Evolutionary conservation across 2,329 filamentous ascomycete genomes (phyloP).

Genomic region (Phoma sp.): DNA sequence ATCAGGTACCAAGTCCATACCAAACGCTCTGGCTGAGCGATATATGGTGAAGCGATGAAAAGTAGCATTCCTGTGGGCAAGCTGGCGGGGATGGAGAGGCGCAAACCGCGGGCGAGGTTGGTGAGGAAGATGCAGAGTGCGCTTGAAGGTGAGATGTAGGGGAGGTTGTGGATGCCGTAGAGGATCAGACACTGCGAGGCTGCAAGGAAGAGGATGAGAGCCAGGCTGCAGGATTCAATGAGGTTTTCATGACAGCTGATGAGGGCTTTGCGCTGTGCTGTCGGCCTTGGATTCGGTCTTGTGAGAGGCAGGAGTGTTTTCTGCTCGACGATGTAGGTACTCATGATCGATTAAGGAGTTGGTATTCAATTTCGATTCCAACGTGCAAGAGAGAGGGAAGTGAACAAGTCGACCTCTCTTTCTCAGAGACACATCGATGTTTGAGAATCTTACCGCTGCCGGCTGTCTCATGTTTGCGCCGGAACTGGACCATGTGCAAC

Average conservation of each 20-base stretch:
- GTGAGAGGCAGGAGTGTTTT: slow-evolving; percentile 12
- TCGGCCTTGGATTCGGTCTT: neutral
- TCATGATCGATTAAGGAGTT: neutral
- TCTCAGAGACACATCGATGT: too few species aligned
- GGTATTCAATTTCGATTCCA: neutral
- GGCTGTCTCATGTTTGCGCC: slow-evolving; percentile 11
- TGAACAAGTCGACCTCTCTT: neutral
- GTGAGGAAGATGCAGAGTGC: slow-evolving; percentile 15
- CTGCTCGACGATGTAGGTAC: slow-evolving; percentile 2
- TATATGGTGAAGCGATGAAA: slow-evolving; percentile 29
- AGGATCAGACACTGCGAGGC: slow-evolving; percentile 27
- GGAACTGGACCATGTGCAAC: neutral
- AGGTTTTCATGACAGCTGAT: neutral
- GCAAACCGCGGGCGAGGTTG: slow-evolving; percentile 28
- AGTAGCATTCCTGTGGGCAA: slow-evolving; percentile 30
- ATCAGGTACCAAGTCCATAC: slow-evolving; percentile 27
- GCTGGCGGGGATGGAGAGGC: slow-evolving; percentile 27
- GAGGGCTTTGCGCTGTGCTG: slow-evolving; percentile 1
- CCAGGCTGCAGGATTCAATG: slow-evolving; percentile 11
- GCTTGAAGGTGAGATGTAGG: neutral
- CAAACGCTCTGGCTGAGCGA: slow-evolving; percentile 26
- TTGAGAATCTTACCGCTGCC: neutral
- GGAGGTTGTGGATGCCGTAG: slow-evolving; percentile 19
- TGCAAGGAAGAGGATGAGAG: slow-evolving; percentile 18
- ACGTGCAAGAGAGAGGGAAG: too few species aligned